These are phyloP conservation scores for Saccharomycopsis guyanensis DNA, from an alignment of 805 yeast species.

Conservation along the genomic window DNA sequence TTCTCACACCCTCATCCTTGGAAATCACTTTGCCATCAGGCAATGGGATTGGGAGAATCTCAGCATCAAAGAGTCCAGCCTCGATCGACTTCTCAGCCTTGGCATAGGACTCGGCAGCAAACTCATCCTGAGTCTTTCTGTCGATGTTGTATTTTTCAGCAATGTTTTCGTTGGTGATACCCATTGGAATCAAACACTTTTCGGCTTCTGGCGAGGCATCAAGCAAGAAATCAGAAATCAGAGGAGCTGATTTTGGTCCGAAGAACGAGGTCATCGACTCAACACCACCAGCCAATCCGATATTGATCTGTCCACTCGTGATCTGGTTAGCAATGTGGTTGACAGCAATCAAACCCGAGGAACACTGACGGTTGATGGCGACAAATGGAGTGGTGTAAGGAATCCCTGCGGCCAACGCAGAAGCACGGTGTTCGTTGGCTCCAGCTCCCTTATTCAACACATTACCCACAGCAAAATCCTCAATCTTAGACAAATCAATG, in stretches of 20 bases:
- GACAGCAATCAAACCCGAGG: slow-evolving; percentile 87
- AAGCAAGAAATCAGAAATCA: slow-evolving; percentile 43
- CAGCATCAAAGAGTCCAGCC: slow-evolving; percentile 74
- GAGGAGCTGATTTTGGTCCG: slow-evolving; percentile 70
- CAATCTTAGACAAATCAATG: slow-evolving; percentile 52
- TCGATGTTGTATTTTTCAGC: slow-evolving; percentile 57
- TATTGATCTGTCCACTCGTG: slow-evolving; percentile 75
- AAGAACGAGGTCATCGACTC: slow-evolving; percentile 91
- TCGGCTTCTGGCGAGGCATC: slow-evolving; percentile 38
- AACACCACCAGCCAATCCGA: slow-evolving; percentile 89
- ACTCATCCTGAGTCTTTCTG: slow-evolving; percentile 74
- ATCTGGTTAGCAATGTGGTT: slow-evolving; percentile 88
- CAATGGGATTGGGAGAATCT: slow-evolving; percentile 75
- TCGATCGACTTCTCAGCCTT: slow-evolving; percentile 75
- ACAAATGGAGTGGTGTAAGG: slow-evolving; percentile 73
- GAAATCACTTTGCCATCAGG: slow-evolving; percentile 37
- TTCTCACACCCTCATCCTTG: slow-evolving; percentile 86
- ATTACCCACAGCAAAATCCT: slow-evolving; percentile 85
- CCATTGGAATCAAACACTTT: slow-evolving; percentile 92
- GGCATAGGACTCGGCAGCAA: slow-evolving; percentile 79
- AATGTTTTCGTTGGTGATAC: slow-evolving; percentile 89
- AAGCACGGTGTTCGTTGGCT: slow-evolving; percentile 91
- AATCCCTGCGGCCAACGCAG: slow-evolving; percentile 82
- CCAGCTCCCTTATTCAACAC: slow-evolving; percentile 92
- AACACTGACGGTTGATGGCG: slow-evolving; percentile 90